A percentile compares a stretch with the other conserved stretches of the same genome.
Conservation (phyloP, 495 filamentous ascomycete species). For the Thermochaetoides thermophila region DNA sequence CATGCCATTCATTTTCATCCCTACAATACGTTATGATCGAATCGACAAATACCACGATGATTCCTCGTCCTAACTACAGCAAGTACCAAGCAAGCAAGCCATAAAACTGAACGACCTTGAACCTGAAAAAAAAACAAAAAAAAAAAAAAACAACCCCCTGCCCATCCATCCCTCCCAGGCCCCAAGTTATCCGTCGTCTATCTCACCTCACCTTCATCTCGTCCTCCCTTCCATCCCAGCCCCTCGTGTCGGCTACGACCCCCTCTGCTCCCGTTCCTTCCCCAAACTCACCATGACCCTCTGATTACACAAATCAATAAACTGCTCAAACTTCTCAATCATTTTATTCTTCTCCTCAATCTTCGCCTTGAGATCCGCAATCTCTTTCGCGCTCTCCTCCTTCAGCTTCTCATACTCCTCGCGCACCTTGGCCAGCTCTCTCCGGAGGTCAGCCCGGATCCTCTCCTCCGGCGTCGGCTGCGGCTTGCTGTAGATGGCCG, state of each 20-base stretch:
- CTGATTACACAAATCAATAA: constrained; percentile 45
- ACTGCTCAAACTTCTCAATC: constrained; percentile 43
- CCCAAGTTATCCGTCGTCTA: too few relatives aligned
- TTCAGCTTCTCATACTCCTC: constrained; percentile 34
- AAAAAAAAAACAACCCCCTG: not conserved
- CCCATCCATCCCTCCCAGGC: too few relatives aligned
- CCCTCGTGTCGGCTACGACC: constrained; percentile 4
- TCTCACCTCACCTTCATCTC: too few relatives aligned
- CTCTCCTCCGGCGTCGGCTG: constrained; percentile 40
- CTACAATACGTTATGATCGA: too few relatives aligned
- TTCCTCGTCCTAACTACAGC: too few relatives aligned
- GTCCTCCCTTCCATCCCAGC: not conserved
- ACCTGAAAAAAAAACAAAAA: too few relatives aligned
- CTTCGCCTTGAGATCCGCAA: constrained; percentile 33
- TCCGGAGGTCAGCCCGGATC: constrained; percentile 36
- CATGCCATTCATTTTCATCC: too few relatives aligned
- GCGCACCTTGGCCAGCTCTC: constrained; percentile 32
- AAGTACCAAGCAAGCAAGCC: too few relatives aligned
- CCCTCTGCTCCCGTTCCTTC: constrained; percentile 15
- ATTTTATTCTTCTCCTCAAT: constrained; percentile 37
- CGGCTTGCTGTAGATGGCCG: constrained; percentile 42
- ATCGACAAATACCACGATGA: too few relatives aligned
- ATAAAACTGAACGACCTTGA: too few relatives aligned
- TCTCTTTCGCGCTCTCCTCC: constrained; percentile 31
- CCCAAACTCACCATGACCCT: constrained; percentile 36